Percentiles rank a stretch among this genome's conserved stretches.
phyloP scores from a whole-genome alignment of 2,329 filamentous ascomycete genomes.

The Exophiala bonariae region DNA sequence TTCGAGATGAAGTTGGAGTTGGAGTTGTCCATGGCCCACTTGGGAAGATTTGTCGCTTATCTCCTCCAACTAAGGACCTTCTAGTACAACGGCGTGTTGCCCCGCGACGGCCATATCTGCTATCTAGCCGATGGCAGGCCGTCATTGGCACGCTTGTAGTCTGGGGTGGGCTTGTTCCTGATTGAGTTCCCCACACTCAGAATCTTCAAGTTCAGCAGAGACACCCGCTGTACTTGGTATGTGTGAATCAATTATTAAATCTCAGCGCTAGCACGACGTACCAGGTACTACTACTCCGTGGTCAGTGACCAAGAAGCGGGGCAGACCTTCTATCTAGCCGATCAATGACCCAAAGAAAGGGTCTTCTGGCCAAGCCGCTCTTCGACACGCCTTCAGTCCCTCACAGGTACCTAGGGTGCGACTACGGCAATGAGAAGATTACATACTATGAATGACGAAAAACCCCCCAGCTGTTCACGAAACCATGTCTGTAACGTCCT shows the following conservation, averaged over 20 bases:
- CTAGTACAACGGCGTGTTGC: neutral
- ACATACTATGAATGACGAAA: neutral
- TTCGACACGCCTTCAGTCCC: neutral
- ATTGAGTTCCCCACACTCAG: neutral
- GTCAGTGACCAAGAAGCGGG: neutral
- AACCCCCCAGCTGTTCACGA: neutral
- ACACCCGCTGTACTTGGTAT: neutral
- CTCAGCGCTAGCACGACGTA: too few species aligned
- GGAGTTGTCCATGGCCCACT: conserved; percentile 2
- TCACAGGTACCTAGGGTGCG: neutral
- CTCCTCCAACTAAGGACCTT: neutral
- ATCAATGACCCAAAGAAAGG: conserved; percentile 1
- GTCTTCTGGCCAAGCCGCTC: conserved; percentile 1
- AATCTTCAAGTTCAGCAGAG: neutral
- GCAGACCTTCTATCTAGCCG: conserved; percentile 3
- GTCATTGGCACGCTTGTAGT: neutral
- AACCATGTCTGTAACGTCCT: neutral
- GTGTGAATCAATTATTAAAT: neutral
- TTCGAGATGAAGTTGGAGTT: neutral
- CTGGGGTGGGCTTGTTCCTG: conserved; percentile 1
- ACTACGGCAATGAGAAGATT: neutral
- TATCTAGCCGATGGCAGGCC: conserved; percentile 4
- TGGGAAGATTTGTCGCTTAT: neutral
- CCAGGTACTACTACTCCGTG: too few species aligned
- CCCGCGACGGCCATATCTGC: conserved; percentile 3